Conservation (phyloP, 139 green algal species). For the Pleodorina starrii region DNA sequence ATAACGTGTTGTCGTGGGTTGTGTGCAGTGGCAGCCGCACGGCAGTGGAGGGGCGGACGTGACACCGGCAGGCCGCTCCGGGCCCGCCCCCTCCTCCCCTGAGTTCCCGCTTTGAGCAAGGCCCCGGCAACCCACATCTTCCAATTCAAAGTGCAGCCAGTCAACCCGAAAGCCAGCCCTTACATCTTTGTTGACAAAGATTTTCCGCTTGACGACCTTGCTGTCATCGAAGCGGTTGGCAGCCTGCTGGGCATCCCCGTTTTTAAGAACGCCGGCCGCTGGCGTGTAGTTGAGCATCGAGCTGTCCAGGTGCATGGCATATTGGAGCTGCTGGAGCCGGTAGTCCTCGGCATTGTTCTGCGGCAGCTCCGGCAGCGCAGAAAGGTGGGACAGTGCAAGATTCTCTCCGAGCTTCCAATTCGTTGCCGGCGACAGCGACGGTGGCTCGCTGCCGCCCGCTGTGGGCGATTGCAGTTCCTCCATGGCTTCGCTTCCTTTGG, state of each 20-base stretch:
- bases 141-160: no score
- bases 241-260: neutral
- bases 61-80: no score
- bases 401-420: conserved; percentile 12
- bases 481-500: neutral
- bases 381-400: conserved; percentile 17
- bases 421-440: neutral
- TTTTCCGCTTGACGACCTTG: conserved; percentile 21
- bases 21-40: no score
- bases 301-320: conserved; percentile 46
- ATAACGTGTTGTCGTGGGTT: no score
- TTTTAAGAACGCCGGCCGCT: conserved; percentile 4
- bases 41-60: no score
- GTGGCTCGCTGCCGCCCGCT: neutral
- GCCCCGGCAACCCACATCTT: no score
- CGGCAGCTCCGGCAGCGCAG: conserved; percentile 1
- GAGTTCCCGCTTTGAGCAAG: no score
- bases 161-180: no score
- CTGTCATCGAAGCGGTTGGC: conserved; percentile 24
- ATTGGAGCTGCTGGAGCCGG: conserved; percentile 34
- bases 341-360: neutral
- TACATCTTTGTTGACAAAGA: conserved; percentile 36
- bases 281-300: conserved; percentile 33
- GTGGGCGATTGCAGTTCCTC: neutral
- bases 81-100: no score